Conservation (phyloP, 768 basidiomycete species). For the Saitozyma sp. region DNA sequence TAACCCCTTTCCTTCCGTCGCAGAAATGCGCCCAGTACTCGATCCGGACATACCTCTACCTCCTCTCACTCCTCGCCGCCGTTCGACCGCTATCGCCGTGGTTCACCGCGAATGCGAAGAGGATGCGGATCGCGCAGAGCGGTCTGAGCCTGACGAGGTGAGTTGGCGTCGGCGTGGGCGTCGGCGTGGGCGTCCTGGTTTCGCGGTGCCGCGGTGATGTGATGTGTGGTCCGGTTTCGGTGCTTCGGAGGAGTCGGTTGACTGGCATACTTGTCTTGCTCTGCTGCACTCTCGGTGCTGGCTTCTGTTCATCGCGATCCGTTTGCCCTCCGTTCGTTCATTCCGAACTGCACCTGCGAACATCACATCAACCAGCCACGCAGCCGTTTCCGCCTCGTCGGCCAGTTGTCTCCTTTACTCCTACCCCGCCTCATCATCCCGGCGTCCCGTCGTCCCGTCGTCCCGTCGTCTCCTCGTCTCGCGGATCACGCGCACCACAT, state of each 20-base stretch:
- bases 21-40: slow-evolving; percentile 50
- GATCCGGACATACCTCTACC: slow-evolving; percentile 44
- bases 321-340: background rate
- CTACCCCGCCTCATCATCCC: too few relatives aligned
- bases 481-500: background rate
- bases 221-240: too few relatives aligned
- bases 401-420: too few relatives aligned
- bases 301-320: background rate
- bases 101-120: slow-evolving; percentile 34
- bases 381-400: too few relatives aligned
- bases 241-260: too few relatives aligned
- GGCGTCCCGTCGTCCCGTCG: too few relatives aligned
- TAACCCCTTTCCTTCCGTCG: background rate
- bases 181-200: too few relatives aligned
- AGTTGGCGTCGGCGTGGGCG: slow-evolving; percentile 1
- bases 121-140: slow-evolving; percentile 32
- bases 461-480: too few relatives aligned
- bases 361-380: too few relatives aligned
- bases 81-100: slow-evolving; percentile 32
- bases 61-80: slow-evolving; percentile 28
- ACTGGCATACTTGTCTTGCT: too few relatives aligned
- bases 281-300: too few relatives aligned
- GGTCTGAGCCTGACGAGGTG: slow-evolving; percentile 44
- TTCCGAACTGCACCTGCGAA: background rate
- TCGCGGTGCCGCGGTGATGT: background rate